Conservation (phyloP, 169 alveolate species). For the Eimeria brunetti region DNA sequence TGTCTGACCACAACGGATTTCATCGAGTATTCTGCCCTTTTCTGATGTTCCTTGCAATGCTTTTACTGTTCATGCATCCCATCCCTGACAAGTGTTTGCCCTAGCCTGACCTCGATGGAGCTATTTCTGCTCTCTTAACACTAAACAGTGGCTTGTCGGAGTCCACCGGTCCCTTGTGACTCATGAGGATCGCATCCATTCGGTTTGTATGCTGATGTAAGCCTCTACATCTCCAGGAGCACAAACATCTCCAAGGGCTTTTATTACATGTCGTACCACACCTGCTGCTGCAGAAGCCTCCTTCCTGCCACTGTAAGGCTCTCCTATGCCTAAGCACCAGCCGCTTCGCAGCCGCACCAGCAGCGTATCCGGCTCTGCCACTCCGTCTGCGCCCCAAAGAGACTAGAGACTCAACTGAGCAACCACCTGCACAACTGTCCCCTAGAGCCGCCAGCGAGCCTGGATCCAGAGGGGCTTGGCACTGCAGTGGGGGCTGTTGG, state of each 20-base stretch:
- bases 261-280: slow-evolving; percentile 87
- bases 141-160: slow-evolving; percentile 76
- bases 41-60: background rate
- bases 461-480: slow-evolving; percentile 55
- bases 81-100: background rate
- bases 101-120: slow-evolving; percentile 57
- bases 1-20: background rate
- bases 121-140: slow-evolving; percentile 73
- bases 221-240: slow-evolving; percentile 82
- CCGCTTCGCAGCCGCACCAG: slow-evolving; percentile 48
- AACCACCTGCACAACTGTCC: slow-evolving; percentile 30
- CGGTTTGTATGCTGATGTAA: slow-evolving; percentile 71
- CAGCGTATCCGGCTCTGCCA: slow-evolving; percentile 67
- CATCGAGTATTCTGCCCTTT: background rate
- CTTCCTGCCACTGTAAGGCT: slow-evolving; percentile 85
- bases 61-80: background rate
- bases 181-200: slow-evolving; percentile 81
- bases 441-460: slow-evolving; percentile 42
- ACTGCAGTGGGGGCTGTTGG: slow-evolving; percentile 42
- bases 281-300: slow-evolving; percentile 88
- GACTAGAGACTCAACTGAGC: slow-evolving; percentile 41
- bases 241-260: slow-evolving; percentile 83
- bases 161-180: slow-evolving; percentile 71
- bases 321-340: slow-evolving; percentile 83
- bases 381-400: slow-evolving; percentile 63